Percentiles rank a stretch among this genome's conserved stretches.
These are phyloP conservation scores for Aureoboletus auriporus DNA, from an alignment of 768 basidiomycete genomes.

Conservation along the genomic window DNA sequence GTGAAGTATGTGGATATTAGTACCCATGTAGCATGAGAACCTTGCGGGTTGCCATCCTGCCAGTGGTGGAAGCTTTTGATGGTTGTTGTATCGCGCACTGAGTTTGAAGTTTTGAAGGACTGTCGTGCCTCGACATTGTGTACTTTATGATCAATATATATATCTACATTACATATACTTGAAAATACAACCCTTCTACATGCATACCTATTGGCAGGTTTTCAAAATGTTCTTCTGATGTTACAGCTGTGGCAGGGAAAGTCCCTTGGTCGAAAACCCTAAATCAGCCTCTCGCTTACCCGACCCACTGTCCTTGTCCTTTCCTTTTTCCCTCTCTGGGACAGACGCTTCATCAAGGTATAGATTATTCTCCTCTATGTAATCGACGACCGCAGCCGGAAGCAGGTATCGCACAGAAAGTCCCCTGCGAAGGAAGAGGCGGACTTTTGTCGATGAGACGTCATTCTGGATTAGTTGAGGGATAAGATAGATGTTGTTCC, in stretches of 20 bases:
- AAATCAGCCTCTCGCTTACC: slow-evolving; percentile 22
- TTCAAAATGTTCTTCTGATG: too few relatives aligned
- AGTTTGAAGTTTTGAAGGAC: not conserved
- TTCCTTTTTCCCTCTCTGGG: slow-evolving; percentile 36
- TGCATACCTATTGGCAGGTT: too few relatives aligned
- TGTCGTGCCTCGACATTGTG: too few relatives aligned
- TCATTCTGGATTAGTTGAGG: slow-evolving; percentile 96
- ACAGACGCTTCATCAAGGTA: slow-evolving; percentile 59
- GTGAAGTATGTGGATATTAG: slow-evolving; percentile 7
- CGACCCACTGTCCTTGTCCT: slow-evolving; percentile 28
- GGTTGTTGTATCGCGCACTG: too few relatives aligned
- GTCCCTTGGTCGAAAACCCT: too few relatives aligned
- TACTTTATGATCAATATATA: too few relatives aligned
- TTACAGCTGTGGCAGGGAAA: too few relatives aligned
- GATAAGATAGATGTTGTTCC: slow-evolving; percentile 85
- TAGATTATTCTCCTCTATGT: slow-evolving; percentile 82
- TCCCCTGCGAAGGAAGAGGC: slow-evolving; percentile 73
- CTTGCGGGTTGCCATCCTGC: slow-evolving; percentile 26
- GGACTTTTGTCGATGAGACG: slow-evolving; percentile 92
- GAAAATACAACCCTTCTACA: too few relatives aligned
- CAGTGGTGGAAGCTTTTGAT: too few relatives aligned
- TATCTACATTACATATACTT: too few relatives aligned
- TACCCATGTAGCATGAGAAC: slow-evolving; percentile 47
- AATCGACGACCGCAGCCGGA: slow-evolving; percentile 87
- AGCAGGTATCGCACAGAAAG: slow-evolving; percentile 87